Percentiles rank a stretch among this genome's conserved stretches.
Evolutionary conservation across 768 basidiomycete genomes (phyloP).

Genomic region (Lactarius quietus): DNA sequence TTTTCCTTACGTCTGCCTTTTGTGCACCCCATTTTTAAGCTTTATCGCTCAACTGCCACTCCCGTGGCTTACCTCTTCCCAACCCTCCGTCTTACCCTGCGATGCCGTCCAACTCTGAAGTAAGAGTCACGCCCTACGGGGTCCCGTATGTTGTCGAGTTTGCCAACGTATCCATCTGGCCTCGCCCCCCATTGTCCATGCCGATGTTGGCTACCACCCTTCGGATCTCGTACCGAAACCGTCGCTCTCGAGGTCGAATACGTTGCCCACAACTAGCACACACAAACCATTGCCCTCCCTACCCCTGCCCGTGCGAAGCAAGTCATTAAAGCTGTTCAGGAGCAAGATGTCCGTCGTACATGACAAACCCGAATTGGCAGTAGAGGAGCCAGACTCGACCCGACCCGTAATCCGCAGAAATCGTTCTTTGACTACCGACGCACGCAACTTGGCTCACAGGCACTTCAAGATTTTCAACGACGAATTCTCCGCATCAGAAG

Average conservation of each 20-base stretch:
- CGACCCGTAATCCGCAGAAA: conserved; percentile 18
- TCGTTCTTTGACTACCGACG: conserved; percentile 16
- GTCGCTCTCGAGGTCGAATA: conserved; percentile 21
- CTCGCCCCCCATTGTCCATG: conserved; percentile 15
- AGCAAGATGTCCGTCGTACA: not conserved
- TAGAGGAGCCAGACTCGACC: not conserved
- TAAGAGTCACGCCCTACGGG: conserved; percentile 35
- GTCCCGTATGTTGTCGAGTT: conserved; percentile 38
- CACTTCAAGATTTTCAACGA: conserved; percentile 24
- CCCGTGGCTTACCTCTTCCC: conserved; percentile 5
- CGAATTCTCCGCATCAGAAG: conserved; percentile 20
- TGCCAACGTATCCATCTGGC: conserved; percentile 35
- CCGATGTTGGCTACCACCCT: not conserved
- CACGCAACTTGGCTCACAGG: conserved; percentile 20
- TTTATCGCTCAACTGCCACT: conserved; percentile 6
- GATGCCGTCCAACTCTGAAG: conserved; percentile 27
- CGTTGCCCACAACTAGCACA: conserved; percentile 17
- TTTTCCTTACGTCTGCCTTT: conserved; percentile 6
- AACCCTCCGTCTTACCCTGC: conserved; percentile 17
- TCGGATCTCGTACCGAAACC: conserved; percentile 3
- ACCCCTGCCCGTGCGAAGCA: conserved; percentile 22
- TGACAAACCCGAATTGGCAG: not conserved
- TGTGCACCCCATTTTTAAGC: conserved; percentile 20
- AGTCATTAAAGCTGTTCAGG: conserved; percentile 22
- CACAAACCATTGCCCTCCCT: conserved; percentile 22